Evolutionary conservation across 2,329 filamentous ascomycete species (phyloP).

Genomic region (Lomentospora prolificans): DNA sequence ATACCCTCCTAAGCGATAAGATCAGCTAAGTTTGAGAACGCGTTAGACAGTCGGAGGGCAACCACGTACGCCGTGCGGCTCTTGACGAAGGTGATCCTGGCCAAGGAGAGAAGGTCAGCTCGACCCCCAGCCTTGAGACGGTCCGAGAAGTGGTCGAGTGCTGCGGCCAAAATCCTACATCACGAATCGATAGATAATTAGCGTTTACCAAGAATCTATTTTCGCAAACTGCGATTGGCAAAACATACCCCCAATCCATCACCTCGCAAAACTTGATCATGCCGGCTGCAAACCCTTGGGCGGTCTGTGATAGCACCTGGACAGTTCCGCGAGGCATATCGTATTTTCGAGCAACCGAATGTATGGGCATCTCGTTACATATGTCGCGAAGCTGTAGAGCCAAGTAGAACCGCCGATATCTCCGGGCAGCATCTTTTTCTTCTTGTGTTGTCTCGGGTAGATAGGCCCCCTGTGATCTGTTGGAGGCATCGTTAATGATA

Average conservation of each 20-base stretch:
- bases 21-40: too few relatives aligned
- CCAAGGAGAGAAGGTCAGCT: constrained; percentile 59
- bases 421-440: constrained; percentile 49
- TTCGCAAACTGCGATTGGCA: not conserved
- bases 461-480: constrained; percentile 55
- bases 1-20: constrained; percentile 35
- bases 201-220: too few relatives aligned
- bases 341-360: constrained; percentile 61
- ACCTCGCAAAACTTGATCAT: constrained; percentile 72
- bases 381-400: constrained; percentile 70
- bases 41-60: not conserved
- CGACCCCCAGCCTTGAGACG: constrained; percentile 62
- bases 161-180: constrained; percentile 54
- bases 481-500: constrained; percentile 11
- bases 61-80: constrained; percentile 55
- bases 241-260: constrained; percentile 59
- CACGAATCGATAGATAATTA: not conserved
- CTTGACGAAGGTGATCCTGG: constrained; percentile 66
- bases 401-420: constrained; percentile 65
- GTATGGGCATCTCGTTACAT: constrained; percentile 66
- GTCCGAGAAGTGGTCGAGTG: constrained; percentile 67
- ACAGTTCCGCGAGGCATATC: constrained; percentile 59
- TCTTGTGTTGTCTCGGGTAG: constrained; percentile 53
- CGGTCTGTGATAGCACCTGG: constrained; percentile 64
- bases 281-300: constrained; percentile 67